These are phyloP conservation scores for Sphagnum tenellum DNA, from an alignment of 225 moss, liverwort and hornwort genomes.

Conservation along the genomic window DNA sequence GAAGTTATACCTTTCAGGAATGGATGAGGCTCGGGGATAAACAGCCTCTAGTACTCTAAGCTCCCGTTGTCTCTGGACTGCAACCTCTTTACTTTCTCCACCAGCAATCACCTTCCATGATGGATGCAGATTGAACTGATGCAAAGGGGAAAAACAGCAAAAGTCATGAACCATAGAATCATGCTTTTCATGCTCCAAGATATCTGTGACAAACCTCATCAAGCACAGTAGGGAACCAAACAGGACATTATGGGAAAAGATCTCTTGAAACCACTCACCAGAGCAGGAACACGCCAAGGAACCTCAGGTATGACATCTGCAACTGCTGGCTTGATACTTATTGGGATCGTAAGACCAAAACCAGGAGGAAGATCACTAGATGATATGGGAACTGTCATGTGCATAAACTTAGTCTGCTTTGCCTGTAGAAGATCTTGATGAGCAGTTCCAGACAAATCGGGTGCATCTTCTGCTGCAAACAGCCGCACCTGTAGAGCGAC, in stretches of 20 bases:
- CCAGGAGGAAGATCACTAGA: constrained; percentile 70
- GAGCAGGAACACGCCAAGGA: constrained; percentile 64
- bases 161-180: no score
- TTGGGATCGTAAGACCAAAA: constrained; percentile 50
- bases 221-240: not conserved
- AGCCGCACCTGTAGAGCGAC: constrained; percentile 58
- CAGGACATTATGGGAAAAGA: not conserved
- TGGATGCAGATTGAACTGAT: constrained; percentile 59
- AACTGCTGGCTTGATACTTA: constrained; percentile 42
- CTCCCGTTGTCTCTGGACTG: constrained; percentile 65
- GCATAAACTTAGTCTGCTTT: constrained; percentile 79
- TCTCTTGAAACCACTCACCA: constrained; percentile 28
- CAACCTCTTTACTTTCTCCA: constrained; percentile 60
- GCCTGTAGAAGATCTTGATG: constrained; percentile 76
- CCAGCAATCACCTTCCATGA: constrained; percentile 82
- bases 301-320: constrained; percentile 51
- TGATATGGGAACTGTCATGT: constrained; percentile 39
- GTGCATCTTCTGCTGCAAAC: constrained; percentile 89
- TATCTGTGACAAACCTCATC: not conserved
- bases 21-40: constrained; percentile 87
- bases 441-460: constrained; percentile 41
- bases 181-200: no score
- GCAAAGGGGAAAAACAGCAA: not conserved
- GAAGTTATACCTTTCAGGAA: constrained; percentile 69
- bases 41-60: constrained; percentile 88